phyloP scores from a whole-genome alignment of 2,329 filamentous ascomycete genomes.

The Alternaria triticimaculans region DNA sequence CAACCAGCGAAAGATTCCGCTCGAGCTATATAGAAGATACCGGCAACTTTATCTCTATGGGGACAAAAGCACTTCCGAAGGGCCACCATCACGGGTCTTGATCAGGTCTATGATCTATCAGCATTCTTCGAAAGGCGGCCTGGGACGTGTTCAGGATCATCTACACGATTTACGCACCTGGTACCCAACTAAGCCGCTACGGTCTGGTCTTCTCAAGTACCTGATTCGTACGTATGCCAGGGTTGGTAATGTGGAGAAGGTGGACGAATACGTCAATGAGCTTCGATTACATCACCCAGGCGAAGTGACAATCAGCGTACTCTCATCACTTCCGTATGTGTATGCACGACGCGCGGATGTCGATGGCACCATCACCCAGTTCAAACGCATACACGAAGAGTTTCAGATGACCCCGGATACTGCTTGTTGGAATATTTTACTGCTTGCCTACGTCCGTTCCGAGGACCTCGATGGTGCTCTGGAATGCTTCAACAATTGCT shows the following conservation, averaged over 20 bases:
- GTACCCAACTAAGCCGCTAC: slow-evolving; percentile 28
- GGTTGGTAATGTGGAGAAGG: slow-evolving; percentile 40
- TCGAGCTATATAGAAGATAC: slow-evolving; percentile 36
- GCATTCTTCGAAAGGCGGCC: slow-evolving; percentile 22
- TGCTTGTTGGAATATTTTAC: slow-evolving; percentile 75
- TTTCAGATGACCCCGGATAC: slow-evolving; percentile 65
- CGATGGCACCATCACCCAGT: slow-evolving; percentile 63
- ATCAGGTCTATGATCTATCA: slow-evolving; percentile 32
- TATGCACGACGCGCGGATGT: slow-evolving; percentile 74
- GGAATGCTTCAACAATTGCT: slow-evolving; percentile 67
- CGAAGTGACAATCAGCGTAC: slow-evolving; percentile 17
- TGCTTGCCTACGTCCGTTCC: slow-evolving; percentile 72
- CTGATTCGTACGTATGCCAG: slow-evolving; percentile 42
- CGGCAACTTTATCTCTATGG: slow-evolving; percentile 25
- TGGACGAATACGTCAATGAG: slow-evolving; percentile 44
- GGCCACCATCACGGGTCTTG: slow-evolving; percentile 28
- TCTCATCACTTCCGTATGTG: slow-evolving; percentile 65
- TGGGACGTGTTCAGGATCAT: slow-evolving; percentile 25
- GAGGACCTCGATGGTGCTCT: slow-evolving; percentile 72
- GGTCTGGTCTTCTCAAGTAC: slow-evolving; percentile 23
- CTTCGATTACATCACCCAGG: slow-evolving; percentile 17
- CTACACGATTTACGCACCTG: slow-evolving; percentile 36
- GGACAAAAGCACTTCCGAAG: slow-evolving; percentile 1
- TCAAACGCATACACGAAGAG: slow-evolving; percentile 65
- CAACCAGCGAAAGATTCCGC: slow-evolving; percentile 33